These are phyloP conservation scores for Chenopodium formosanum DNA, from an alignment of 148 eudicot genomes.

Conservation along the genomic window DNA sequence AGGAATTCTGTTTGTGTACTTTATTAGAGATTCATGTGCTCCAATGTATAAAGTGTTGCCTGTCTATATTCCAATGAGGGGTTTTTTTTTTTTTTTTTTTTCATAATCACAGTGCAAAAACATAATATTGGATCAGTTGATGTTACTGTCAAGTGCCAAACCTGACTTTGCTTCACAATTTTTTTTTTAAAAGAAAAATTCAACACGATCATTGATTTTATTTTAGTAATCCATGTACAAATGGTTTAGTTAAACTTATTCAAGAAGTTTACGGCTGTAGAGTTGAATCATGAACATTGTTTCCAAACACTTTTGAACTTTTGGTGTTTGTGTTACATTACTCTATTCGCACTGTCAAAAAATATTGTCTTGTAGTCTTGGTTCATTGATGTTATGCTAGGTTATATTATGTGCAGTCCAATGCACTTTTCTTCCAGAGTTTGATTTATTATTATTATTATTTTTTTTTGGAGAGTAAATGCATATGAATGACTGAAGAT, in stretches of 20 bases:
- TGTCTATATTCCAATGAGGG: background rate
- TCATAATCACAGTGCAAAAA: background rate
- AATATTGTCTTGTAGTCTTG: background rate
- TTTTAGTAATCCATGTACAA: background rate
- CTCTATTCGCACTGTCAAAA: background rate
- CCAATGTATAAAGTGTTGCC: background rate
- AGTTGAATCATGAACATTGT: background rate
- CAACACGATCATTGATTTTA: background rate
- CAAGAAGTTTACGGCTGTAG: background rate
- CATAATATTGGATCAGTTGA: background rate
- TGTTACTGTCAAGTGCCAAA: background rate
- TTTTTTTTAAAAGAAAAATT: too few relatives aligned
- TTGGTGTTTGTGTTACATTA: background rate
- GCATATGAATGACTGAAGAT: slow-evolving; percentile 13
- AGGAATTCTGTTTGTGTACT: background rate
- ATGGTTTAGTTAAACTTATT: background rate
- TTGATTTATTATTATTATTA: background rate
- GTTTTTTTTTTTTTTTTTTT: too few relatives aligned
- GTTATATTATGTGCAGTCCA: background rate
- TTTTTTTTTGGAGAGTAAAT: background rate
- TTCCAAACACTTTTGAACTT: background rate
- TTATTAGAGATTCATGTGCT: too few relatives aligned
- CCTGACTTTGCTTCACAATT: background rate
- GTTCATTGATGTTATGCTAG: background rate
- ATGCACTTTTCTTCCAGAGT: background rate